Evolutionary conservation across 2,329 filamentous ascomycete genomes (phyloP).

Genomic region (Penicillium carneum): DNA sequence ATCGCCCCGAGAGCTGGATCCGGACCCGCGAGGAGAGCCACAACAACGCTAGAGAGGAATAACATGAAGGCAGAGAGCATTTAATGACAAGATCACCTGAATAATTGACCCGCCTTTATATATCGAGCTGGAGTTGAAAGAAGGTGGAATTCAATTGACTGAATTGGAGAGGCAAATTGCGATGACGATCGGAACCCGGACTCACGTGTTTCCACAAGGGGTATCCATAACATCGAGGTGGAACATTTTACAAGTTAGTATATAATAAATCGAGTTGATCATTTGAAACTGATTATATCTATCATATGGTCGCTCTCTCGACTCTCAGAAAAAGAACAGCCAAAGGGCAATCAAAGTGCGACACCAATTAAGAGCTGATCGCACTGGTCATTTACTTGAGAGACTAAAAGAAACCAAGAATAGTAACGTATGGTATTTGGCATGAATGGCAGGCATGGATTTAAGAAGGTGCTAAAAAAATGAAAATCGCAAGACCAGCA

Average conservation of each 20-base stretch:
- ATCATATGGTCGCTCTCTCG: not conserved
- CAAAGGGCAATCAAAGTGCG: not conserved
- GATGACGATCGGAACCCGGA: conserved; percentile 13
- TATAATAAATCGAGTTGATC: not conserved
- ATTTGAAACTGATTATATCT: not conserved
- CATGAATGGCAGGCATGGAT: not conserved
- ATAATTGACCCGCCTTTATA: not conserved
- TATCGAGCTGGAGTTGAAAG: not conserved
- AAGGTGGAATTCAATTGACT: not conserved
- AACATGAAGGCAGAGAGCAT: conserved; percentile 25
- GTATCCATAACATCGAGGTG: not conserved
- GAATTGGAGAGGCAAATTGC: not conserved
- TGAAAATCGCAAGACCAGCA: not conserved
- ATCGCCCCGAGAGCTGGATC: conserved; percentile 39
- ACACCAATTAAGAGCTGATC: not conserved
- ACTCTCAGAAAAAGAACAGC: not conserved
- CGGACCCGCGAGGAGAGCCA: conserved; percentile 36
- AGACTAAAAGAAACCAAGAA: not conserved
- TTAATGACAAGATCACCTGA: not conserved
- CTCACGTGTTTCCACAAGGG: conserved; percentile 18
- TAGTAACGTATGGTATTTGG: conserved; percentile 7
- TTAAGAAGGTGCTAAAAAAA: conserved; percentile 14
- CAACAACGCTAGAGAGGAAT: conserved; percentile 32
- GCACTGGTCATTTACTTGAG: not conserved
- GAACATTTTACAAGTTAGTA: too few species aligned